Evolutionary conservation across 345 rosid genomes (phyloP).

Genomic region (Hevea brasiliensis): DNA sequence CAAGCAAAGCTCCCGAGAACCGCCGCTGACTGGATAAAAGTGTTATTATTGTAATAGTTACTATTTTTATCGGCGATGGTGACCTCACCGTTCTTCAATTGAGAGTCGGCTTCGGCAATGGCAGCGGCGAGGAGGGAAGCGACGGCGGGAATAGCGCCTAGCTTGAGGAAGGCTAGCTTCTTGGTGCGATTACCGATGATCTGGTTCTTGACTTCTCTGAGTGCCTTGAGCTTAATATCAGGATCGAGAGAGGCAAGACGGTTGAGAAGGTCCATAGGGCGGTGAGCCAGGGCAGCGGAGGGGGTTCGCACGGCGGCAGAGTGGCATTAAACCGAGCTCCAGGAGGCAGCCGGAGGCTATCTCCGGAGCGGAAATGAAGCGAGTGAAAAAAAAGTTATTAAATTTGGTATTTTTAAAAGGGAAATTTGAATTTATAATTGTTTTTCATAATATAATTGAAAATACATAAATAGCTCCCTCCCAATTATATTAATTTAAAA

Average conservation of each 20-base stretch:
- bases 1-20: slow-evolving; percentile 93
- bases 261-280: slow-evolving; percentile 52
- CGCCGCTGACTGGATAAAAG: slow-evolving; percentile 83
- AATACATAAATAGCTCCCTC: too few species aligned
- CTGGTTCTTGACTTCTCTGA: slow-evolving; percentile 83
- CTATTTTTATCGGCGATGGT: neutral
- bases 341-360: neutral
- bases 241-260: slow-evolving; percentile 66
- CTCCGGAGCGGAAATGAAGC: neutral
- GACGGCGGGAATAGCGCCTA: slow-evolving; percentile 76
- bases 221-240: slow-evolving; percentile 74
- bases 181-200: slow-evolving; percentile 91
- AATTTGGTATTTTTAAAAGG: too few species aligned
- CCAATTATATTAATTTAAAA: too few species aligned
- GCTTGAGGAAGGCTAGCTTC: slow-evolving; percentile 79
- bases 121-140: slow-evolving; percentile 66
- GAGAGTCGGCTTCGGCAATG: slow-evolving; percentile 37
- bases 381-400: neutral
- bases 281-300: slow-evolving; percentile 35
- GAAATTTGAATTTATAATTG: too few species aligned
- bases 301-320: slow-evolving; percentile 47
- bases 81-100: slow-evolving; percentile 13
- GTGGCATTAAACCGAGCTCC: slow-evolving; percentile 18
- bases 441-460: too few species aligned
- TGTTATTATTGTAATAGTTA: slow-evolving; percentile 21